Conservation (phyloP, 495 filamentous ascomycete species). For the Thermochaetoides thermophila region DNA sequence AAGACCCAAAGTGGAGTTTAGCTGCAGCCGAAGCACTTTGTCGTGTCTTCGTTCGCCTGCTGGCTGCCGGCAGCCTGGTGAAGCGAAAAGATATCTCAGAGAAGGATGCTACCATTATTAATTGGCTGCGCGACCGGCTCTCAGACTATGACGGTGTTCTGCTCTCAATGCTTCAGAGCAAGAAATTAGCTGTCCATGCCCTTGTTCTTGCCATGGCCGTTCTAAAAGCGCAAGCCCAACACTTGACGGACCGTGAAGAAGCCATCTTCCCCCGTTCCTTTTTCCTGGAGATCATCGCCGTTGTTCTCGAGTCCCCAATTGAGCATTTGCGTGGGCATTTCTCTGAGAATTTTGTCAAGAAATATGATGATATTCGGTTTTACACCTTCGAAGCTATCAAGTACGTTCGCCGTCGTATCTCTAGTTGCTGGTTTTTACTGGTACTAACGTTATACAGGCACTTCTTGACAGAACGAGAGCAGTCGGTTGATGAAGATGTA, state of each 20-base stretch:
- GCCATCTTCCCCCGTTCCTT: constrained; percentile 47
- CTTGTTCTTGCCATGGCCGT: constrained; percentile 71
- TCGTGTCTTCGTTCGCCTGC: constrained; percentile 73
- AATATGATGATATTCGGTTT: constrained; percentile 74
- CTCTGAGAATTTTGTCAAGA: constrained; percentile 56
- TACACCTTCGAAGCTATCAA: constrained; percentile 56
- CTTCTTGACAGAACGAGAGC: constrained; percentile 25
- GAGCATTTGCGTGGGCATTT: constrained; percentile 53
- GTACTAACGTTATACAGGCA: constrained; percentile 16
- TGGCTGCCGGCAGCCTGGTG: constrained; percentile 57
- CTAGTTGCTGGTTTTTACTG: not conserved
- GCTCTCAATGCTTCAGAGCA: constrained; percentile 37
- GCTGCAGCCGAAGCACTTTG: constrained; percentile 68
- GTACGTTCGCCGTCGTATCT: constrained; percentile 32
- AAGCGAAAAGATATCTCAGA: constrained; percentile 47
- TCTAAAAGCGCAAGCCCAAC: constrained; percentile 56
- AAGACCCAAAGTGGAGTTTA: constrained; percentile 25
- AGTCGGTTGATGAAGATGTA: constrained; percentile 28
- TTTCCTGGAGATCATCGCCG: constrained; percentile 47
- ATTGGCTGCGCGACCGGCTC: constrained; percentile 66
- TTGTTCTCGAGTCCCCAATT: constrained; percentile 41
- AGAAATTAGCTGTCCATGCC: constrained; percentile 40
- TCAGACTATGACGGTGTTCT: constrained; percentile 50
- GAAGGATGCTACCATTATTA: constrained; percentile 55
- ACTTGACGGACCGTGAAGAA: constrained; percentile 44